phyloP scores from a whole-genome alignment of 495 filamentous ascomycete species.

The Tirmania nivea region DNA sequence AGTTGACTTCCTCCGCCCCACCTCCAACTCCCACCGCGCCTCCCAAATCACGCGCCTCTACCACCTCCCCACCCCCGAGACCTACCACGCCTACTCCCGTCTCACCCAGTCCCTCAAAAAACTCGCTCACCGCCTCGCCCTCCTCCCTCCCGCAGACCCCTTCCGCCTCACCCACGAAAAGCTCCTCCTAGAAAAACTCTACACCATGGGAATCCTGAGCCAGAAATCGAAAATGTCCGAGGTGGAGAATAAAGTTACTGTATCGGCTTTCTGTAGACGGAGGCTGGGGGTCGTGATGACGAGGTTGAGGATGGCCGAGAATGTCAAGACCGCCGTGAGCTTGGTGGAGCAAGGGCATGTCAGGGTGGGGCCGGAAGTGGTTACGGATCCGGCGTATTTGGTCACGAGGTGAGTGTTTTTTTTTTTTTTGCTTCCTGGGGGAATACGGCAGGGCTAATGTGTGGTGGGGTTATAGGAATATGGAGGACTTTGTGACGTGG shows the following conservation, averaged over 20 bases:
- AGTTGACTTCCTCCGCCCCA: slow-evolving; percentile 88
- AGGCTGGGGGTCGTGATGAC: slow-evolving; percentile 75
- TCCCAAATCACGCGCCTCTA: slow-evolving; percentile 63
- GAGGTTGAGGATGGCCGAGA: slow-evolving; percentile 70
- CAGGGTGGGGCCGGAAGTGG: slow-evolving; percentile 71
- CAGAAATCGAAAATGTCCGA: slow-evolving; percentile 49
- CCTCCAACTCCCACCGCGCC: slow-evolving; percentile 73
- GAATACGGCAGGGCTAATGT: slow-evolving; percentile 4
- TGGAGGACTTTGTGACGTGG: slow-evolving; percentile 98
- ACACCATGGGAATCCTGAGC: slow-evolving; percentile 69
- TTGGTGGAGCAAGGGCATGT: slow-evolving; percentile 94
- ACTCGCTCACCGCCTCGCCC: slow-evolving; percentile 64
- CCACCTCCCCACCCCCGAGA: slow-evolving; percentile 61
- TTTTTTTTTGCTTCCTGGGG: slow-evolving; percentile 10
- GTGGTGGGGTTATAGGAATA: slow-evolving; percentile 27
- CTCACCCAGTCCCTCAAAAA: slow-evolving; percentile 68
- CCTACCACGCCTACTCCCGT: slow-evolving; percentile 75
- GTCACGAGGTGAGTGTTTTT: slow-evolving; percentile 28
- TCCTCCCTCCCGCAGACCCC: slow-evolving; percentile 55
- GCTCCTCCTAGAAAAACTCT: slow-evolving; percentile 68
- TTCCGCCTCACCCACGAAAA: slow-evolving; percentile 59
- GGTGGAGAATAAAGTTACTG: slow-evolving; percentile 71
- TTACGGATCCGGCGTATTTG: slow-evolving; percentile 64
- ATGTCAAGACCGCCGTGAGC: slow-evolving; percentile 55
- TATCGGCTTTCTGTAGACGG: slow-evolving; percentile 59